Conservation (phyloP, 176 grass and related monocot genomes). For the Triticum urartu region DNA sequence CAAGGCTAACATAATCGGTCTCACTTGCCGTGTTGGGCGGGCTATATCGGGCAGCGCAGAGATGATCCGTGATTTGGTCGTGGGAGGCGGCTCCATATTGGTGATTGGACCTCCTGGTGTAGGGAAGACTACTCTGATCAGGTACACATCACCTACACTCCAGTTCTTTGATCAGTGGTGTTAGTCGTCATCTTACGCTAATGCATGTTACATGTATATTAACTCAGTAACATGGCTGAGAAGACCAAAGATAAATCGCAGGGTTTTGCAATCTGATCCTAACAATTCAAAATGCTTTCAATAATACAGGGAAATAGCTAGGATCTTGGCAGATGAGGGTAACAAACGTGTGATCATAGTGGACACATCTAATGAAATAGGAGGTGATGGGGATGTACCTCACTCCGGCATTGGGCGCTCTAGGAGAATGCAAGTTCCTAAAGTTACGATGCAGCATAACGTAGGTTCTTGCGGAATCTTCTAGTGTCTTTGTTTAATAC, state of each 20-base stretch:
- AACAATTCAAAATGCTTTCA: slow-evolving; percentile 21
- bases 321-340: slow-evolving; percentile 81
- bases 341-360: slow-evolving; percentile 95
- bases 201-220: not conserved
- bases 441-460: slow-evolving; percentile 93
- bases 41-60: slow-evolving; percentile 84
- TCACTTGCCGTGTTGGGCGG: slow-evolving; percentile 90
- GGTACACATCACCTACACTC: slow-evolving; percentile 39
- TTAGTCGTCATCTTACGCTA: not conserved
- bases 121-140: slow-evolving; percentile 95
- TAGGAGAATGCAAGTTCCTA: slow-evolving; percentile 99
- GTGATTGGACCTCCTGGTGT: slow-evolving; percentile 94
- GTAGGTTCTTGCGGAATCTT: slow-evolving; percentile 43
- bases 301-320: slow-evolving; percentile 89
- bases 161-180: no score
- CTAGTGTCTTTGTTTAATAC: not conserved
- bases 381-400: slow-evolving; percentile 95
- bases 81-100: slow-evolving; percentile 75
- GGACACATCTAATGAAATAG: slow-evolving; percentile 98
- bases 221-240: not conserved
- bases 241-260: not conserved
- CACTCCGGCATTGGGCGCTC: slow-evolving; percentile 88
- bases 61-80: slow-evolving; percentile 90
- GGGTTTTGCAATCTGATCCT: not conserved
- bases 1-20: slow-evolving; percentile 83